Evolutionary conservation across 2,329 filamentous ascomycete genomes (phyloP).

Genomic region (Hypomyces perniciosus): DNA sequence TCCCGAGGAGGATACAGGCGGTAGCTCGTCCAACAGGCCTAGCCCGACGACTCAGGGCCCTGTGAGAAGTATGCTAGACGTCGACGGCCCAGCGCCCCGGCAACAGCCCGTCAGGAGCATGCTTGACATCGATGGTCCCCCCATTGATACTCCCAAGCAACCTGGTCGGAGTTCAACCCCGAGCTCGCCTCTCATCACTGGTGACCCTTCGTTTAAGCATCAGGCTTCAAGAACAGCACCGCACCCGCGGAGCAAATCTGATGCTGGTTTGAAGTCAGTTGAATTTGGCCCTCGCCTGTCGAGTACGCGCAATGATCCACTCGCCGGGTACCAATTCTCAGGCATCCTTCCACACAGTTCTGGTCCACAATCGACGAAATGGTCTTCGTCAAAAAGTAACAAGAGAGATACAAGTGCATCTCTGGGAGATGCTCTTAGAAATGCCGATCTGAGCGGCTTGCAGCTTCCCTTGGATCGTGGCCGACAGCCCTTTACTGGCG

Average conservation of each 20-base stretch:
- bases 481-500: slow-evolving; percentile 35
- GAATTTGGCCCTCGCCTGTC: slow-evolving; percentile 37
- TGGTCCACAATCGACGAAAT: slow-evolving; percentile 45
- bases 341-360: slow-evolving; percentile 49
- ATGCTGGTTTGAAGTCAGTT: slow-evolving; percentile 41
- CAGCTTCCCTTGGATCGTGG: slow-evolving; percentile 42
- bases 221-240: slow-evolving; percentile 15
- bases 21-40: slow-evolving; percentile 6
- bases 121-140: slow-evolving; percentile 42
- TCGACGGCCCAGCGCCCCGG: slow-evolving; percentile 39
- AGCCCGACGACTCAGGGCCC: slow-evolving; percentile 43
- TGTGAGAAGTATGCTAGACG: slow-evolving; percentile 61
- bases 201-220: slow-evolving; percentile 17
- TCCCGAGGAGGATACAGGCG: slow-evolving; percentile 34
- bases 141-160: slow-evolving; percentile 19
- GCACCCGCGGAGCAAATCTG: slow-evolving; percentile 51
- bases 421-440: slow-evolving; percentile 48
- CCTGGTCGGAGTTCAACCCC: slow-evolving; percentile 29
- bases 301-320: slow-evolving; percentile 34
- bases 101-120: slow-evolving; percentile 43
- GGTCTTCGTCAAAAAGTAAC: slow-evolving; percentile 34
- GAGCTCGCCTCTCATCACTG: slow-evolving; percentile 24
- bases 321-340: slow-evolving; percentile 55
- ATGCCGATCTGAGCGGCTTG: slow-evolving; percentile 44
- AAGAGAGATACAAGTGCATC: slow-evolving; percentile 27